phyloP scores from a whole-genome alignment of 2,329 filamentous ascomycete species.

The Ophiobolus disseminans region DNA sequence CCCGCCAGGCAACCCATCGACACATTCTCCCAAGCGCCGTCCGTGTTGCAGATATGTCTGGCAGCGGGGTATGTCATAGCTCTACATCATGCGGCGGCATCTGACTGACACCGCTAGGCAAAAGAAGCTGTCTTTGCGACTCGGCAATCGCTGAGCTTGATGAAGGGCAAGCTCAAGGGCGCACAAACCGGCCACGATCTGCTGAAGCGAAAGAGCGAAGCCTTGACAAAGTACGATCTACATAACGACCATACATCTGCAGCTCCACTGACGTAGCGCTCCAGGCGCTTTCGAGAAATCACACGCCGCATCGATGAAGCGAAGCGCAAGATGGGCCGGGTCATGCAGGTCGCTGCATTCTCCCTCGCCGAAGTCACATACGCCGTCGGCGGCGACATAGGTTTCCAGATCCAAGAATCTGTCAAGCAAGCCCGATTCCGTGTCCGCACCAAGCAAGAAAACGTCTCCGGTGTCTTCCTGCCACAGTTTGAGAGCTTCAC shows the following conservation, averaged over 20 bases:
- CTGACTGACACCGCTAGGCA: slow-evolving; percentile 65
- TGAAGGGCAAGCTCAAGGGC: slow-evolving; percentile 97
- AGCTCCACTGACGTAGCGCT: slow-evolving; percentile 23
- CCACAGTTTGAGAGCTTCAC: slow-evolving; percentile 92
- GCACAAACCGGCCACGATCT: slow-evolving; percentile 81
- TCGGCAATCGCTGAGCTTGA: slow-evolving; percentile 92
- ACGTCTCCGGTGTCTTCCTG: slow-evolving; percentile 94
- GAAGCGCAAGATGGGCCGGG: slow-evolving; percentile 98
- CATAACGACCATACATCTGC: slow-evolving; percentile 3
- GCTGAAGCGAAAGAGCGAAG: slow-evolving; percentile 97
- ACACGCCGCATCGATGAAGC: slow-evolving; percentile 97
- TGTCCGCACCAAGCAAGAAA: slow-evolving; percentile 94
- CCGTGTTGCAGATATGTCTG: slow-evolving; percentile 56
- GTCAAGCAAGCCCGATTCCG: slow-evolving; percentile 92
- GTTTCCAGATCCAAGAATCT: slow-evolving; percentile 96
- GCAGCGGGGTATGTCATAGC: slow-evolving; percentile 56
- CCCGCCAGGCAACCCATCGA: not conserved
- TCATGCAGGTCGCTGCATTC: slow-evolving; percentile 99
- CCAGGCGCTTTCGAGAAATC: slow-evolving; percentile 92
- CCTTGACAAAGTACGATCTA: slow-evolving; percentile 82
- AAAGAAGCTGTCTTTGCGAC: slow-evolving; percentile 97
- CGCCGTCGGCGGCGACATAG: slow-evolving; percentile 90
- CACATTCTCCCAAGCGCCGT: slow-evolving; percentile 4
- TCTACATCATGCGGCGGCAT: slow-evolving; percentile 26
- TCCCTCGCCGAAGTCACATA: slow-evolving; percentile 97